Base-by-base conservation (phyloP, 2,329 filamentous ascomycete genomes). In the Alternaria rosae region DNA sequence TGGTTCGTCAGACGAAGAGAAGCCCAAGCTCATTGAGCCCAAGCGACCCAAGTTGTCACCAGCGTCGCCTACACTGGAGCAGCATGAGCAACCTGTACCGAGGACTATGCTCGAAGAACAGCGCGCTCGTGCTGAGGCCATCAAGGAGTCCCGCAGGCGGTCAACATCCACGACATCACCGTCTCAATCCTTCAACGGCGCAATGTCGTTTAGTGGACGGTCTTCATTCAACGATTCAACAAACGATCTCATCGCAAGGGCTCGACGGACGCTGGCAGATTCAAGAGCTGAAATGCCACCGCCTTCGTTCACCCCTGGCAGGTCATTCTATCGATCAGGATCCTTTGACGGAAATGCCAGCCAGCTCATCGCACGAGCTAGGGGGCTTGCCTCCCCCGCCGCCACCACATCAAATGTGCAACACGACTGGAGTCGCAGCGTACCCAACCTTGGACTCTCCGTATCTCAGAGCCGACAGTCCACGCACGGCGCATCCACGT, bases 351-450 rank as follows among this genome's bases (percentile, higher is more conserved):
- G 48, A 30, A 56, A 54, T 5, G 35, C 64, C 0, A 71, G 67
- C 51, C 58, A 50, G 3, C 54, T 74, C 9, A 72, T 75, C 25
- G 57, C 66, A 25, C 60, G 68, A 11, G 71, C 69, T 17, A 68
- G 64, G 4, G 62, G 64, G 6, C 38, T 70, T 2, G 41, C 70
- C 6, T 43, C 65, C 21, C 56, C 51, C 8, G 5, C 58, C 30
- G 17, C 54, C 63, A 42, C 61, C 47, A 5, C 57, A 5, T 59
- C 64, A 23, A 64, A 57, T 10, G 43, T 65, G 8, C 62, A 69
- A 9, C 71, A 72, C 30, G 70, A 74, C 9, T 76, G 66, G 47
- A 69, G 73, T 30, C 69, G 70, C 8, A 76, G 73, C 54, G 71
- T 73, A 3, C 72, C 73, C 17, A 70, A 70, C 21, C 62, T 74